Evolutionary conservation across 331 rosid genomes (phyloP), one percentile per base, ranked within the genome.

Genomic region (Arachis monticola): DNA sequence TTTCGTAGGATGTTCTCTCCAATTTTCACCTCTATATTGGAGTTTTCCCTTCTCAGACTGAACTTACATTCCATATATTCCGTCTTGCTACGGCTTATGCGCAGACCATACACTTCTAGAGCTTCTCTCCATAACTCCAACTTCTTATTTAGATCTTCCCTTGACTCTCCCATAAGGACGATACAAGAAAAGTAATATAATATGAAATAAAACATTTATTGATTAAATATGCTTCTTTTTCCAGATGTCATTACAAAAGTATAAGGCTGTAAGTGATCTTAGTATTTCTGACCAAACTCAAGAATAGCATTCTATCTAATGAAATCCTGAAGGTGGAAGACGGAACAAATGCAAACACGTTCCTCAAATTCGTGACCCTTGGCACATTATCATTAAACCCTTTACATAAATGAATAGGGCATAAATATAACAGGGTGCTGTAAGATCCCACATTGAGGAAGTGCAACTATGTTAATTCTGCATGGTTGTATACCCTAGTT

Each of bases 251-350:
- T 53, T n/a, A 5, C n/a, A 53, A 53, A 2, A 53, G 27, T 27
- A 53, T 4, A 53, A 13, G 27, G 17, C 13, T 51, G 22, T 11
- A 51, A 5, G 7, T 5, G 59, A 13, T 48, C 53, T 48, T 44
- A 44, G 7, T 44, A 44, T 35, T 60, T 73, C 50, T 35, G 35
- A 47, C 64, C 62, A 72, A 80, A 62, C 69, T 17, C 32, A 62
- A 52, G 52, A 63, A 64, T 11, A 69, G 60, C 64, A 27, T 10
- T 79, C 62, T 60, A 35, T 77, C 7, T 53, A 71, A 56, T 65
- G 38, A 70, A 79, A 47, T 69, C 64, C 53, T 60, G 70, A 48
- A 70, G 64, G 11, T 13, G 56, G 77, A 69, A 83, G 62, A 67
- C 63, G 51, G 38, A 45, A 42, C 40, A 65, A 75, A 66, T 7